Evolutionary conservation across 345 rosid species (phyloP).

Genomic region (Linum tenue): DNA sequence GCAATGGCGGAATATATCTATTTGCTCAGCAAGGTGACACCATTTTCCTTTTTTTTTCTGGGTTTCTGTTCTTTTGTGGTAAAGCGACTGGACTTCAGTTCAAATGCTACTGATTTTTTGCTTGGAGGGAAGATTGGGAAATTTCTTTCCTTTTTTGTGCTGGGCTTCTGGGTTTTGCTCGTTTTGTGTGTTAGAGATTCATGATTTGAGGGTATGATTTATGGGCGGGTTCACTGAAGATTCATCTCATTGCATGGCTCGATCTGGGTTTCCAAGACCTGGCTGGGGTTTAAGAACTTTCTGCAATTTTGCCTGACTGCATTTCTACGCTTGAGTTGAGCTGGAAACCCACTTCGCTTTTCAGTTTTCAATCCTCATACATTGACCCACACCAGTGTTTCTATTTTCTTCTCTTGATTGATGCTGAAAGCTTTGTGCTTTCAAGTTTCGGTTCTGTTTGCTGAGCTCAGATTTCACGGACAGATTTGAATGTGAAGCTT

Average conservation of each 20-base stretch:
- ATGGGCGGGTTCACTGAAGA: neutral
- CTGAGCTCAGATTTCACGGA: slow-evolving; percentile 5
- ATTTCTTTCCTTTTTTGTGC: neutral
- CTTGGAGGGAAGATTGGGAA: too few relatives aligned
- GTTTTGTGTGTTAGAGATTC: neutral
- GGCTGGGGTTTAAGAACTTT: neutral
- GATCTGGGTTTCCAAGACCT: slow-evolving; percentile 11
- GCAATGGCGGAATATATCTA: slow-evolving; percentile 64
- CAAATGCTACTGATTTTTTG: slow-evolving; percentile 3
- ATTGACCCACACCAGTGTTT: neutral
- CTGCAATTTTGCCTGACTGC: neutral
- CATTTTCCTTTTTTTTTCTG: neutral
- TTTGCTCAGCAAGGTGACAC: slow-evolving; percentile 44
- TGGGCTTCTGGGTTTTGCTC: slow-evolving; percentile 7
- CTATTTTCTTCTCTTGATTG: neutral
- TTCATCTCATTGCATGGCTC: neutral
- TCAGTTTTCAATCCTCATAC: neutral
- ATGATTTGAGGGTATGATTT: neutral
- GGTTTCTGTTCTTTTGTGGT: neutral
- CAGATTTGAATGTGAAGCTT: slow-evolving; percentile 9
- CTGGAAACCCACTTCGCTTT: neutral
- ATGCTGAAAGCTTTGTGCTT: neutral
- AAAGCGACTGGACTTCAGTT: neutral
- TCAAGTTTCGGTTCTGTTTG: neutral
- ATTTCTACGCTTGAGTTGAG: neutral